phyloP scores from a whole-genome alignment of 2,329 filamentous ascomycete genomes.

The Apiospora marii region DNA sequence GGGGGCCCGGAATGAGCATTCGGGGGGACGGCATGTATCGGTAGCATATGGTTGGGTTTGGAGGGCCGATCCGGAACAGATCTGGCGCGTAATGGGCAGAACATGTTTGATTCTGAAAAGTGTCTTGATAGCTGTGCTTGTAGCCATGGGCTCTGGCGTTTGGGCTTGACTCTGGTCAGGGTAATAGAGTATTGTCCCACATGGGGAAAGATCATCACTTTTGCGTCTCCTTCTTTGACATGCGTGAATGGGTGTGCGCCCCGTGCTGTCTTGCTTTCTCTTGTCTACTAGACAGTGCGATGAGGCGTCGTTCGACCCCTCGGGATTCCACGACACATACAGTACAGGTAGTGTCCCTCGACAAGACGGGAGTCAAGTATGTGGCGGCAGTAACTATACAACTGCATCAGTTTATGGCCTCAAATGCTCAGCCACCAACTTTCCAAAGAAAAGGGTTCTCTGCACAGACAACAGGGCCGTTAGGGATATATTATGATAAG shows the following conservation, averaged over 20 bases:
- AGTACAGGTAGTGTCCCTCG: background rate
- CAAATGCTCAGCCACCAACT: background rate
- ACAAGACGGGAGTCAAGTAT: background rate
- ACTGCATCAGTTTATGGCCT: background rate
- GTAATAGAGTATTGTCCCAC: slow-evolving; percentile 13
- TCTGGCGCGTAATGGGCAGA: slow-evolving; percentile 18
- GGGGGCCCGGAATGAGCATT: slow-evolving; percentile 8
- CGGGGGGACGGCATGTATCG: slow-evolving; percentile 3
- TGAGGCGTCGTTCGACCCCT: background rate
- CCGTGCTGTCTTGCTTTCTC: background rate
- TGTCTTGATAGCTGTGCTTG: slow-evolving; percentile 16
- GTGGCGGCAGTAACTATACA: background rate
- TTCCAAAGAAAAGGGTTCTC: too few relatives aligned
- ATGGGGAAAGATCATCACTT: background rate
- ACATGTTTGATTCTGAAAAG: slow-evolving; percentile 8
- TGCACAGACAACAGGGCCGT: background rate
- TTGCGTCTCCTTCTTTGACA: background rate
- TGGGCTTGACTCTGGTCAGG: slow-evolving; percentile 1
- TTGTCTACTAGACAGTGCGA: background rate
- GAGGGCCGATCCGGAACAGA: slow-evolving; percentile 1
- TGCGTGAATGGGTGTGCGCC: background rate
- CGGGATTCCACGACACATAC: background rate
- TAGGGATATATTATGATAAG: background rate
- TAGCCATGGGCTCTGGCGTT: slow-evolving; percentile 10
- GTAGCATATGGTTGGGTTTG: slow-evolving; percentile 13